These are phyloP conservation scores for Aspergillus biplanus DNA, from an alignment of 495 filamentous ascomycete genomes.

Conservation along the genomic window DNA sequence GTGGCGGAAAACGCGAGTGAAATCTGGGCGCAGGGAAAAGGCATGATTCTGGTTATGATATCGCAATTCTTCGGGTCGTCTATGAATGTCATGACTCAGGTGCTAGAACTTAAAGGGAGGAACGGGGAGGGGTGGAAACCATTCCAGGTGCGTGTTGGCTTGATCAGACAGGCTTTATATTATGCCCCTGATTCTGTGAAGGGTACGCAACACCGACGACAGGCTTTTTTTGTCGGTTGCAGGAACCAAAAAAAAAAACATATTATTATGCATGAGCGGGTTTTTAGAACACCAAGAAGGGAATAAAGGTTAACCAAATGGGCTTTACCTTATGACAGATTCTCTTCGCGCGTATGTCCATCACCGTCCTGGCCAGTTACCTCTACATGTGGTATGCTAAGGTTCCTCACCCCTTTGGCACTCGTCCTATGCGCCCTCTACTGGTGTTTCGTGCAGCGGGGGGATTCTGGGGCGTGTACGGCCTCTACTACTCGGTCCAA, in stretches of 20 bases:
- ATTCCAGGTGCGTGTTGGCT: slow-evolving; percentile 63
- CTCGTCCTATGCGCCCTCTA: slow-evolving; percentile 63
- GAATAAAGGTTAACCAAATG: neutral
- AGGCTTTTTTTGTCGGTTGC: neutral
- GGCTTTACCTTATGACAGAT: slow-evolving; percentile 46
- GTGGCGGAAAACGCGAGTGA: slow-evolving; percentile 9
- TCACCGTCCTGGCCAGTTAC: slow-evolving; percentile 69
- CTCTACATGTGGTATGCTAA: slow-evolving; percentile 75
- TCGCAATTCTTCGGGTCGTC: slow-evolving; percentile 83
- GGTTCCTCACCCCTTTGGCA: slow-evolving; percentile 73
- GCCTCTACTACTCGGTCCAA: slow-evolving; percentile 78
- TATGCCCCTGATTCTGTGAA: too few relatives aligned
- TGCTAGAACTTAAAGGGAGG: slow-evolving; percentile 73
- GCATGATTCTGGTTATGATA: slow-evolving; percentile 70
- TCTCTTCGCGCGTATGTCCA: slow-evolving; percentile 80
- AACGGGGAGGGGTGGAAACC: slow-evolving; percentile 73
- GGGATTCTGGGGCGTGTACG: slow-evolving; percentile 88
- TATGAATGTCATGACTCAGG: slow-evolving; percentile 85
- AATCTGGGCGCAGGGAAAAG: slow-evolving; percentile 66
- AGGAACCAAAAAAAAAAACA: neutral
- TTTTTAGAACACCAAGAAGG: neutral
- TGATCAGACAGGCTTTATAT: neutral
- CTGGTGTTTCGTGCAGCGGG: slow-evolving; percentile 69
- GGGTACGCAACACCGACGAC: neutral
- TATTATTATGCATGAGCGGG: neutral